Evolutionary conservation across 164 flowering plant species (phyloP), one percentile per base, ranked within the genome.

Genomic region (Vitis amurensis): DNA sequence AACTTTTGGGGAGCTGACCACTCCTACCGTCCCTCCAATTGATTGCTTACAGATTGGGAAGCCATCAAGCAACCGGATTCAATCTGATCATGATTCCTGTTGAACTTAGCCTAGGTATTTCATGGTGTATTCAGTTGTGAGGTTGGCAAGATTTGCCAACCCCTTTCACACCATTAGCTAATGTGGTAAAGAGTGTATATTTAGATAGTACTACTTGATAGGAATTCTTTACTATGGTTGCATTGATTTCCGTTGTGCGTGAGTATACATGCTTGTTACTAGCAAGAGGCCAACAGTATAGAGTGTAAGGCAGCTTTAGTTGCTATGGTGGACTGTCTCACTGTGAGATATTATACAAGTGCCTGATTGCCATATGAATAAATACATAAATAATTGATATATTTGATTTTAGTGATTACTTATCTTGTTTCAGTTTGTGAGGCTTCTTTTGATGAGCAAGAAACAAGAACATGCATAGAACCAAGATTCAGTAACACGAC

Each of bases 1-100:
- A 71, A 82, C 98, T 6, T 95, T 85, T 68, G 99, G 99, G 50
- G 90, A 86, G 81, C 67, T 93, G 72, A 78, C 50, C 55, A 85
- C 95, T 61, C 95, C 98, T 9, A 79, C 94, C 3, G 75, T 84
- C 70, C 99, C 99, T 57, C 98, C 97, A 37, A 87, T 95, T 55
- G 86, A 72, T 57, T 95, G 99, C 73, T 68, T 95, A 73, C 88
- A 86, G 81, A 78, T 84, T 55, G 98, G 98, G 11, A 93, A 91
- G 75, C 99, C 97, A 52, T 59, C 89, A 30, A 88, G 82, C 77
- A 92, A 85, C 82, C 73, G 81, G 63, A 74, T 83, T 76, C 96
- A 87, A 58, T 71, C 89, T 9, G 85, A 86, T 63, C 79, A 64
- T 59, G 98, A 90, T 79, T 64, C 71, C 44, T 95, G 98, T 73